These are phyloP conservation scores for Podila minutissima DNA, from an alignment of 192 early-diverging fungal genomes.

Conservation along the genomic window DNA sequence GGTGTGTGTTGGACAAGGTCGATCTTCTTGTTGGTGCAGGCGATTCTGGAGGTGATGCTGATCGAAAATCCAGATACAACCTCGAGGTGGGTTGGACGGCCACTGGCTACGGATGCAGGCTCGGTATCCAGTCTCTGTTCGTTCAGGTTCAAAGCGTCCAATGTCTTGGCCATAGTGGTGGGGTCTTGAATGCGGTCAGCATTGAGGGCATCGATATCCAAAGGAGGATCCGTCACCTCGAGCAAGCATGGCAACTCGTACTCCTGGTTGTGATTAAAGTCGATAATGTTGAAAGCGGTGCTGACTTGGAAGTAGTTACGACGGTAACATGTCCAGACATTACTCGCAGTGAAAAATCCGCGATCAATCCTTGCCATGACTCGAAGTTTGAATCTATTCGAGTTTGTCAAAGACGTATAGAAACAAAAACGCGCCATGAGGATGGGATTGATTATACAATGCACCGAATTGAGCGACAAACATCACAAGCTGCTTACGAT, in stretches of 20 bases:
- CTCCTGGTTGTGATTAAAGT: constrained; percentile 50
- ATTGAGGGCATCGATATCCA: constrained; percentile 12
- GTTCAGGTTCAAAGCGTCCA: constrained; percentile 4
- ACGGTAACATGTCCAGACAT: constrained; percentile 91
- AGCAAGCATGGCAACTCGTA: constrained; percentile 73
- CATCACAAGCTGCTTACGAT: constrained; percentile 42
- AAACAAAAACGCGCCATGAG: constrained; percentile 1
- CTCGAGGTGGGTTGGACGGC: not conserved
- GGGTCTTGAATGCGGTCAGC: not conserved
- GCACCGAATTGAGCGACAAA: no score
- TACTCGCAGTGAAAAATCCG: constrained; percentile 85
- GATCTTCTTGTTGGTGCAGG: constrained; percentile 73
- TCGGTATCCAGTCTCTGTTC: not conserved
- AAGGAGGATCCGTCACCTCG: constrained; percentile 36
- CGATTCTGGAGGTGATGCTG: constrained; percentile 75
- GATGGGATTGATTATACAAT: not conserved
- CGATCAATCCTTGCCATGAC: constrained; percentile 83
- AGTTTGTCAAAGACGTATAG: not conserved
- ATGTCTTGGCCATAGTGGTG: not conserved
- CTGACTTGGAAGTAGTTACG: constrained; percentile 94
- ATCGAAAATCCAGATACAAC: constrained; percentile 67
- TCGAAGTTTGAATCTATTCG: constrained; percentile 59
- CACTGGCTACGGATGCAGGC: not conserved
- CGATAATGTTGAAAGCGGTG: constrained; percentile 63
- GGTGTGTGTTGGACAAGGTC: constrained; percentile 86